Conservation (phyloP, 148 eudicot species). For the Mesembryanthemum crystallinum region DNA sequence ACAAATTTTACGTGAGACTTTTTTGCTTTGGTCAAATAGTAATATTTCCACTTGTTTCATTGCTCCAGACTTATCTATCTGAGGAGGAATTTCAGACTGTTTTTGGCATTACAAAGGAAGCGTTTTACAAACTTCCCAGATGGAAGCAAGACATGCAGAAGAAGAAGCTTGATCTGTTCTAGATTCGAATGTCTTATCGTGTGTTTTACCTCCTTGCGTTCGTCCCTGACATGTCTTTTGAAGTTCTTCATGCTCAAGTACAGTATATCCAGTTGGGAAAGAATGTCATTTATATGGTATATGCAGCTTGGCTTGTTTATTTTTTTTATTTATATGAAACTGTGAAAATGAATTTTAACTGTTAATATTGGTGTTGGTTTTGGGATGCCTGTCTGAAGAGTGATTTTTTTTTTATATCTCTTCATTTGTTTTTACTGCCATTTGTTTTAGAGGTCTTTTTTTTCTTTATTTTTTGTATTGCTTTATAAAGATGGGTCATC, state of each 20-base stretch:
- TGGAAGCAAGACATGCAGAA: slow-evolving; percentile 99
- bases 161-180: slow-evolving; percentile 87
- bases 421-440: slow-evolving; percentile 15
- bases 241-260: neutral
- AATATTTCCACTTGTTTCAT: slow-evolving; percentile 6
- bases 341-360: slow-evolving; percentile 6
- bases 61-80: slow-evolving; percentile 73
- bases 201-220: neutral
- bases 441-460: slow-evolving; percentile 14
- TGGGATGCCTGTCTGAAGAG: slow-evolving; percentile 19
- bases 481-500: slow-evolving; percentile 24
- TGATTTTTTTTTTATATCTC: slow-evolving; percentile 34
- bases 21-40: neutral
- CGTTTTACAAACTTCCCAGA: slow-evolving; percentile 76
- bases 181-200: slow-evolving; percentile 11
- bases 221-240: neutral
- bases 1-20: neutral
- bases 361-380: slow-evolving; percentile 23
- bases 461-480: neutral
- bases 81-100: slow-evolving; percentile 81
- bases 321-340: neutral
- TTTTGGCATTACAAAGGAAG: slow-evolving; percentile 66
- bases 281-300: slow-evolving; percentile 13
- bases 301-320: slow-evolving; percentile 11
- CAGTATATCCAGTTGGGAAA: neutral